Evolutionary conservation across 208 protist genomes (phyloP).

Genomic region (Acanthamoeba lenticulata): DNA sequence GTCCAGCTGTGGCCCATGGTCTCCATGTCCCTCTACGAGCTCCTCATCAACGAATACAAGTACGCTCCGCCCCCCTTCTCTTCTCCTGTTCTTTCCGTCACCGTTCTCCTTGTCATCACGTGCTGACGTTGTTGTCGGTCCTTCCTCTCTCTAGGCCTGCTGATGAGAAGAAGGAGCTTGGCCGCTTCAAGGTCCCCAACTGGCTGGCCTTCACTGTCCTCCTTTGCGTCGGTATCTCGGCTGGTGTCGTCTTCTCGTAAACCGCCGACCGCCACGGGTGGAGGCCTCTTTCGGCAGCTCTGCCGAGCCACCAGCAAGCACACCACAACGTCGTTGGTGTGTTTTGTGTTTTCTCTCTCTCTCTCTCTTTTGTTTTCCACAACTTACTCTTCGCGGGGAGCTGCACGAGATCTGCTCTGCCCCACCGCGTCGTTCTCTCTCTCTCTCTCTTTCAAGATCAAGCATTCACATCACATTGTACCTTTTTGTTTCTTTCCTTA

Average conservation of each 20-base stretch:
- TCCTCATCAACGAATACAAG: conserved; percentile 66
- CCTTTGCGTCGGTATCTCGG: conserved; percentile 42
- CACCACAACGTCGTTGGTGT: too few species aligned
- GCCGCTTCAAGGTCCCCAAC: conserved; percentile 68
- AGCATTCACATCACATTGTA: too few species aligned
- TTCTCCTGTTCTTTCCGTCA: neutral
- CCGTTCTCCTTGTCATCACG: neutral
- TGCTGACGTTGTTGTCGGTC: neutral
- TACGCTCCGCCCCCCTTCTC: neutral
- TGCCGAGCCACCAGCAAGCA: too few species aligned
- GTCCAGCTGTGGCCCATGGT: conserved; percentile 67
- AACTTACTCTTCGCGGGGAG: neutral
- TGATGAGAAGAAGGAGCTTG: conserved; percentile 64
- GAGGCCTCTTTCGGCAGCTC: too few species aligned
- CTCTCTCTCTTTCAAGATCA: too few species aligned
- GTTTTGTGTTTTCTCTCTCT: neutral
- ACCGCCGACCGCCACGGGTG: neutral
- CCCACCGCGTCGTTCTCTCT: neutral
- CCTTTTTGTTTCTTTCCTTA: too few species aligned
- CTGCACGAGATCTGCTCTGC: conserved; percentile 33
- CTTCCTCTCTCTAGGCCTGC: neutral
- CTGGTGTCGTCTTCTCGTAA: conserved; percentile 18
- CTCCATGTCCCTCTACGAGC: conserved; percentile 65
- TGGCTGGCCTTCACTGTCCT: conserved; percentile 34
- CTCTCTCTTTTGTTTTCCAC: neutral